Evolutionary conservation across 768 basidiomycete species (phyloP).

Genomic region (Auriscalpium orientale): DNA sequence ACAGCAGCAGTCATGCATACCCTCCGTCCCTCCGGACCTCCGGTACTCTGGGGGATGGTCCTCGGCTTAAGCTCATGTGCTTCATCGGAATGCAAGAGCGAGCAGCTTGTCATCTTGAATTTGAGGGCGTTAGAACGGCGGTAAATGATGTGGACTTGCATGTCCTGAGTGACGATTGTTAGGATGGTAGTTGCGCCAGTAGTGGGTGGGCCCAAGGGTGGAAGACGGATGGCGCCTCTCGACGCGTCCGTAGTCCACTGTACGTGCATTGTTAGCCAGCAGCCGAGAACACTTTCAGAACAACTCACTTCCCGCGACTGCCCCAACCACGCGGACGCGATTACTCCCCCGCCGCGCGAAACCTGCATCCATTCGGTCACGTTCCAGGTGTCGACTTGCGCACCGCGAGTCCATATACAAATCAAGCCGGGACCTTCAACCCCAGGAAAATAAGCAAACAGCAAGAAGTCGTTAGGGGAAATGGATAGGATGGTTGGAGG

Average conservation of each 20-base stretch:
- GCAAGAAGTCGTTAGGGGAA: conserved; percentile 49
- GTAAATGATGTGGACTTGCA: conserved; percentile 8
- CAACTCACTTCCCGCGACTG: conserved; percentile 47
- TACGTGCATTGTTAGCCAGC: not conserved
- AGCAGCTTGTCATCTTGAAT: conserved; percentile 8
- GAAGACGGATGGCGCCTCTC: conserved; percentile 7
- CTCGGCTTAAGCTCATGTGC: conserved; percentile 1
- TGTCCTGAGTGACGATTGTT: conserved; percentile 8
- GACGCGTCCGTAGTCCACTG: conserved; percentile 8
- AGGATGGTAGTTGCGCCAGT: conserved; percentile 8
- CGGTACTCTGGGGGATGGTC: not conserved
- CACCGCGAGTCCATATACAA: conserved; percentile 58
- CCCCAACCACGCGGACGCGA: conserved; percentile 58
- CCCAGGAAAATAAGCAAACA: conserved; percentile 73
- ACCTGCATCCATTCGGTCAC: conserved; percentile 52
- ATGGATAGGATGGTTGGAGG: conserved; percentile 58
- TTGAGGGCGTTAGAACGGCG: not conserved
- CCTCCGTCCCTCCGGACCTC: conserved; percentile 2
- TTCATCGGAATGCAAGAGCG: conserved; percentile 10
- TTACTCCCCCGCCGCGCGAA: conserved; percentile 44
- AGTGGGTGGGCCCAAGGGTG: conserved; percentile 12
- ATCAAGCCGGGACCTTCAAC: conserved; percentile 47
- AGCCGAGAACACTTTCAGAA: too few relatives aligned
- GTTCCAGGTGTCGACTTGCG: conserved; percentile 55
- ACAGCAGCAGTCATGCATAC: conserved; percentile 10